Base-by-base conservation (phyloP, 768 basidiomycete species). In the Kwoniella botswanensis region DNA sequence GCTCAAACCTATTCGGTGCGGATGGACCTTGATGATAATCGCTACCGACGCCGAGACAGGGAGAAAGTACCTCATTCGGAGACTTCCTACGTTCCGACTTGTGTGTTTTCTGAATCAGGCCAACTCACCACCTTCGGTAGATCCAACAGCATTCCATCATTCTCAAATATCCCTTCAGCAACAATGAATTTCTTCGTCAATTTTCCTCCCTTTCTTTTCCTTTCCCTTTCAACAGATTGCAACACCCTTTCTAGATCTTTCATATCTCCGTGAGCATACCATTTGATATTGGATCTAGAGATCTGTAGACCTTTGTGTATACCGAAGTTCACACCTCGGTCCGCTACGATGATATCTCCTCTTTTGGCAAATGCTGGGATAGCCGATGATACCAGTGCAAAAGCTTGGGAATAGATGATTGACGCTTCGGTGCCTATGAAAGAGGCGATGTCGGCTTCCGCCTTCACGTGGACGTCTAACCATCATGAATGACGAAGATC, bases 361-460 rank as follows among this genome's bases (percentile, higher is more conserved):
- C 96, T 90, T 83, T 99, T 98, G 87, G 92, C 93, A 85, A 98
- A 99, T 1, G 97, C 93, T 0, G 97, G 93, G 70, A 98, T 97
- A 78, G 95, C 93, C 17, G 94, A 96, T 3, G 92, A 90, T 73
- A 93, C 89, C 66, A 94, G 93, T 10, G 93, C 89, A 83, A 96
- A 98, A 13, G 90, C 91, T 85, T 98, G 96, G 0, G 94, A 91
- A 83, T 98, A 98, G 71, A 98, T 87, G 81, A 99, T 98, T 18
- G 92, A 86, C 3, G 90, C 86, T 82, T 98, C 94, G 1, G 92
- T 90, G 11, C 93, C 93, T 58, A 99, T 86, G 83, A 98, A 98
- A 58, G 91, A 89, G 4, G 95, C 92, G 64, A 99, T 90, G 71
- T 96, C 90, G 50, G 89, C 88, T 84, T 98, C 97, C 69, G 96